These are phyloP conservation scores for Entelexis paramagnoliae DNA, from an alignment of 1,139 yeast genomes.

Conservation along the genomic window DNA sequence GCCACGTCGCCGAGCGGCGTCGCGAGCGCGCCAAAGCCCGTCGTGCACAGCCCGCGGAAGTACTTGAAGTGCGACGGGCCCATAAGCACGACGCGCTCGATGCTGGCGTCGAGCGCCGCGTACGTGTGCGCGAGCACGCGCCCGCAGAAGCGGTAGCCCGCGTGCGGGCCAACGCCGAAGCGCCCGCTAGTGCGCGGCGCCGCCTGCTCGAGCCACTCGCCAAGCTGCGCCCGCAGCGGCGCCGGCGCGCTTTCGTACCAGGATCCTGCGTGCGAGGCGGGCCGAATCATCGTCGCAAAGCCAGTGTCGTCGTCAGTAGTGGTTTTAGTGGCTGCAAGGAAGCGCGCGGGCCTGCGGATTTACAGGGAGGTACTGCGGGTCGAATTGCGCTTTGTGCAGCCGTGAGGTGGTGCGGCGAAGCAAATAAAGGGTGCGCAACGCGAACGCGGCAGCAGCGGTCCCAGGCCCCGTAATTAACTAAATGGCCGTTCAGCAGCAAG, in stretches of 20 bases:
- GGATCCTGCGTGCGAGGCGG: constrained; percentile 79
- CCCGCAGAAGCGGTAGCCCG: constrained; percentile 84
- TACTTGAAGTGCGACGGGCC: constrained; percentile 96
- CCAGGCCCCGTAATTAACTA: too few relatives aligned
- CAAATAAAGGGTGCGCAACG: too few relatives aligned
- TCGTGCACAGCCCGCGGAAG: constrained; percentile 51
- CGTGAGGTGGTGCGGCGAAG: too few relatives aligned
- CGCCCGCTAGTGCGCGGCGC: constrained; percentile 44
- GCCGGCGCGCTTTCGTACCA: constrained; percentile 58
- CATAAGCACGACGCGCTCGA: constrained; percentile 59
- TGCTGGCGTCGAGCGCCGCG: constrained; percentile 52
- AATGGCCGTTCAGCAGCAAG: too few relatives aligned
- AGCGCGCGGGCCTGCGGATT: too few relatives aligned
- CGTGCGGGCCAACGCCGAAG: constrained; percentile 60
- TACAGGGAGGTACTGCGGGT: too few relatives aligned
- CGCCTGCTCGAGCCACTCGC: constrained; percentile 34
- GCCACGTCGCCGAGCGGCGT: constrained; percentile 74
- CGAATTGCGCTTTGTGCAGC: too few relatives aligned
- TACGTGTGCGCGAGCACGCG: constrained; percentile 68
- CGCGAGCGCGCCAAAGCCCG: constrained; percentile 47
- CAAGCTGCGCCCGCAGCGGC: constrained; percentile 43
- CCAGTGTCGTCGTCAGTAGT: too few relatives aligned
- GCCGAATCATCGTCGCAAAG: constrained; percentile 28
- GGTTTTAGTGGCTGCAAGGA: too few relatives aligned
- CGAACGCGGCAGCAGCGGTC: too few relatives aligned